Conservation (phyloP, 371 early-diverging fungal species). For the Mucor racemosus region DNA sequence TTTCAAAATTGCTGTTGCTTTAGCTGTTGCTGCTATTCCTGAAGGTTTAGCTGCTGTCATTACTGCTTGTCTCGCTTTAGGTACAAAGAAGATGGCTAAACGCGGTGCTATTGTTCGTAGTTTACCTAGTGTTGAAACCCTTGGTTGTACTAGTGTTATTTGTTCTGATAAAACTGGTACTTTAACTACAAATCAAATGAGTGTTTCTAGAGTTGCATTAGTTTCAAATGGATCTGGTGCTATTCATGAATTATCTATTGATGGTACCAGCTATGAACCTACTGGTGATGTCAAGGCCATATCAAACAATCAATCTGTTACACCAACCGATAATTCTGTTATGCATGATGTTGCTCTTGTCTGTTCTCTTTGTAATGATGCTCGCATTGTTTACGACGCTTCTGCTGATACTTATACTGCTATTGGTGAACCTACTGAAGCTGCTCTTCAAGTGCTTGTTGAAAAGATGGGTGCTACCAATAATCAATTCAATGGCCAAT, state of each 20-base stretch:
- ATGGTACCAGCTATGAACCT: constrained; percentile 89
- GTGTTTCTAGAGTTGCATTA: constrained; percentile 67
- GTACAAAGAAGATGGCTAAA: constrained; percentile 96
- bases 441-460: constrained; percentile 92
- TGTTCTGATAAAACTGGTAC: constrained; percentile 99
- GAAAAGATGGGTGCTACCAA: constrained; percentile 90
- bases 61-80: constrained; percentile 95
- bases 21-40: constrained; percentile 99
- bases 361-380: constrained; percentile 93
- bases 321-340: constrained; percentile 5
- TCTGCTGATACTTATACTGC: constrained; percentile 60
- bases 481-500: constrained; percentile 61
- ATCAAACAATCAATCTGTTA: neutral
- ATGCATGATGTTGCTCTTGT: constrained; percentile 76
- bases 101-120: constrained; percentile 96
- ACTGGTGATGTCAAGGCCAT: constrained; percentile 62
- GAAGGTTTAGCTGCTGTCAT: constrained; percentile 98
- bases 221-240: constrained; percentile 35
- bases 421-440: constrained; percentile 98
- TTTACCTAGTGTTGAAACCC: constrained; percentile 93
- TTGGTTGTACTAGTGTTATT: constrained; percentile 96
- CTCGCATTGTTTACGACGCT: constrained; percentile 81
- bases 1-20: constrained; percentile 97
- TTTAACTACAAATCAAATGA: constrained; percentile 98
- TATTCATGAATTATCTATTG: constrained; percentile 71